Evolutionary conservation across 1,284 basidiomycete species (phyloP), one percentile per base, ranked within the genome.

Genomic region (Wolfiporia cocos): DNA sequence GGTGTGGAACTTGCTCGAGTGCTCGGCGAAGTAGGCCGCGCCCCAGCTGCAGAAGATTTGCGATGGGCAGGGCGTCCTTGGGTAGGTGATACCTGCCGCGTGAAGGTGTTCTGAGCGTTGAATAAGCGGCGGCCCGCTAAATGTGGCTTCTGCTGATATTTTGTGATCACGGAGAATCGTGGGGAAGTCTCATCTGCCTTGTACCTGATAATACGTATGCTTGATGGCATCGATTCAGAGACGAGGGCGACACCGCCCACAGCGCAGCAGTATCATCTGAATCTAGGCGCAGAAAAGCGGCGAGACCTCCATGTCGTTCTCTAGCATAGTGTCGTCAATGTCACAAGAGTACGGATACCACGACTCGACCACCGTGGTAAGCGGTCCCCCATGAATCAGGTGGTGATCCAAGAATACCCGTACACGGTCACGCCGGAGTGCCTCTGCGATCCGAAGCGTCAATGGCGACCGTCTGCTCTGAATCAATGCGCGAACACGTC

Each of bases 41-140:
- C 88, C 89, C 89, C 88, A 92, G 59, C 84, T 88, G 61, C 89
- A 92, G 1, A 89, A 88, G 12, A 90, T 77, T 47, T 86, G 83
- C 0, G 86, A 89, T 26, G 90, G 73, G 58, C 89, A 92, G 0
- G 89, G 88, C 0, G 78, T 81, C 3, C 70, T 63, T 0, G 71
- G 62, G 37, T 74, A 50, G 0, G 60, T 37, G 12, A 77, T 37
- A 3, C 65, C 67, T 9, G 66, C 53, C 5, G 59, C 55, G n/a
- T n/a, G 57, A 92, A 84, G 5, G 84, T 60, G 1, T 54, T 44
- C 42, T 74, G 77, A 1, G 86, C 76, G 54, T 86, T 66, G 60
- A 91, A 90, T 10, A 72, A 66, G 33, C 69, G 72, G 74, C 72
- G 11, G 73, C 76, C 2, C 90, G 71, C 53, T 92, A 87, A 37